A percentile compares a stretch with the other conserved stretches of the same genome.
Evolutionary conservation across 176 grass and related monocot genomes (phyloP).

Genomic region (Guadua angustifolia): DNA sequence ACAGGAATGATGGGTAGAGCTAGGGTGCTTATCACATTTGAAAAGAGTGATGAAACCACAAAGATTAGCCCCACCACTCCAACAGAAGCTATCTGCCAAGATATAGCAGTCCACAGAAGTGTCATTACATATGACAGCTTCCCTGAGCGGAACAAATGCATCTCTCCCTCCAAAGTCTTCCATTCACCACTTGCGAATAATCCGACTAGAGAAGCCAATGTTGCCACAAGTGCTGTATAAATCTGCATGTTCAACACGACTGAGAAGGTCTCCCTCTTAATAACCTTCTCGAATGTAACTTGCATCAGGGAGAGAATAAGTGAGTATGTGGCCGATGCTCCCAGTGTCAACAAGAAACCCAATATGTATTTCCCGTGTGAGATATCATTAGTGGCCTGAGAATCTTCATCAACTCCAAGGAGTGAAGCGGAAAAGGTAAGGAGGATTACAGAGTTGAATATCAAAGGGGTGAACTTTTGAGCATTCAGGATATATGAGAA

Average conservation of each 20-base stretch:
- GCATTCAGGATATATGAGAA: conserved; percentile 86
- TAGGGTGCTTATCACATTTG: conserved; percentile 90
- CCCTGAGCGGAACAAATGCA: conserved; percentile 61
- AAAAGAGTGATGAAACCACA: conserved; percentile 86
- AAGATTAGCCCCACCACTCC: conserved; percentile 91
- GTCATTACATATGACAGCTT: conserved; percentile 86
- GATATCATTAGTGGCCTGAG: conserved; percentile 41
- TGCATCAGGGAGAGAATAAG: conserved; percentile 96
- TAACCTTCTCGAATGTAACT: conserved; percentile 82
- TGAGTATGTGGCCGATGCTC: conserved; percentile 82
- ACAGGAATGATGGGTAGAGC: conserved; percentile 74
- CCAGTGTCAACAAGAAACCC: conserved; percentile 74
- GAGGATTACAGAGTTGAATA: conserved; percentile 79
- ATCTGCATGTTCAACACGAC: conserved; percentile 80
- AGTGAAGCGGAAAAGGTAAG: conserved; percentile 81
- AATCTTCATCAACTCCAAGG: conserved; percentile 62
- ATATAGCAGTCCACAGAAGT: conserved; percentile 73
- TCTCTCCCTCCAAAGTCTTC: conserved; percentile 74
- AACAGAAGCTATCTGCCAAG: conserved; percentile 75
- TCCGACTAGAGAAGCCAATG: conserved; percentile 63
- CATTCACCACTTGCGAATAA: conserved; percentile 87
- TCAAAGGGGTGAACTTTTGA: conserved; percentile 75
- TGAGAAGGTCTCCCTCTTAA: conserved; percentile 74
- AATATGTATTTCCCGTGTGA: conserved; percentile 53
- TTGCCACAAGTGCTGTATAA: conserved; percentile 64